Base-by-base conservation (phyloP, 108 stramenopile genomes). In the Chaetoceros tenuissimus region DNA sequence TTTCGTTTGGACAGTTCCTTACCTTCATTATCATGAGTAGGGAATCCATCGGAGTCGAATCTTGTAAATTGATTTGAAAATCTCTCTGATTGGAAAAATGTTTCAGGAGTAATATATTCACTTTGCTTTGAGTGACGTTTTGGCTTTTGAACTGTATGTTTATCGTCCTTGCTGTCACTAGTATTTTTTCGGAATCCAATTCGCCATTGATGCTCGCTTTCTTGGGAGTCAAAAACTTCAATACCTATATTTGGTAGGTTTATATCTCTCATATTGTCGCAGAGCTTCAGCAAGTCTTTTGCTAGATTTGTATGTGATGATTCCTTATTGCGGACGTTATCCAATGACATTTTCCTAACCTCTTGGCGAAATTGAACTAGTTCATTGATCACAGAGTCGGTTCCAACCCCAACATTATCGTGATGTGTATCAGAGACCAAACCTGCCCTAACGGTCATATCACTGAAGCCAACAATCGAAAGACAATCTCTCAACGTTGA, bases 191-290 rank as follows among this genome's bases (percentile, higher is more conserved):
- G 57, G 8, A 57, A 8, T 13, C 46, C n/a, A 24, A 29, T 47
- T 18, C 44, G 3, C 57, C 57, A 57, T 21, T 22, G 8, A 16
- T 3, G 3, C 24, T 3, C 17, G 5, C 3, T 24, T 1, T 62
- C 61, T 22, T 28, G 31, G 1, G 28, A 70, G 54, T 89, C 88
- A n/a, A 74, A 26, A 23, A 92, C 51, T 55, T 85, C 64, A 3
- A 92, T 62, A 3, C 90, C 90, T 2, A 85, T 48, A 22, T 65
- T 43, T 18, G 82, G 82, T 8, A 88, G 57, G 3, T 55, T 52
- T 10, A 51, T 47, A 66, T 88, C 85, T 3, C 90, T 78, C 31
- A 84, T 40, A 44, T 86, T 70, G 51, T 92, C 90, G 44, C 86
- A 92, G 26, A 74, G 28, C 8, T 53, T 23, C 10, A 92, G 61